phyloP scores from a whole-genome alignment of 257 asterid genomes.

The Asclepias syriaca region DNA sequence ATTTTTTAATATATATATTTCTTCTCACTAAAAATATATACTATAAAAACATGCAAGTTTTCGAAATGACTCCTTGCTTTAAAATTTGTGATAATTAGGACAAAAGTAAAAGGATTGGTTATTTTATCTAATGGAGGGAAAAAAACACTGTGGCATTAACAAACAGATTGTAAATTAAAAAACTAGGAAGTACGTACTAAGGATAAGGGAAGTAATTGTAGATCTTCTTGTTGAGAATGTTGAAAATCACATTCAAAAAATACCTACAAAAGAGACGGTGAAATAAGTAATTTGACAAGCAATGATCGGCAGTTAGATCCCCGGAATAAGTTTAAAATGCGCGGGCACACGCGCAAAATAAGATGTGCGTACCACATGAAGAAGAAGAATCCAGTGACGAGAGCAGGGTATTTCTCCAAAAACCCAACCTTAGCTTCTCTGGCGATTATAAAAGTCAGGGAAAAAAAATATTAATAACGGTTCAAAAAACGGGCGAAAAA shows the following conservation, averaged over 20 bases:
- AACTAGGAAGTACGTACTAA: constrained; percentile 45
- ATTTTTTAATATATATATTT: too few species aligned
- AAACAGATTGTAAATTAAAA: neutral
- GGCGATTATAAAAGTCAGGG: constrained; percentile 21
- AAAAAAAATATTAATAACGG: neutral
- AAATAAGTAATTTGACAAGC: constrained; percentile 15
- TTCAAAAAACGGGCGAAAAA: neutral
- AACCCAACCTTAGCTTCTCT: constrained; percentile 75
- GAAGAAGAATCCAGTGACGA: constrained; percentile 92
- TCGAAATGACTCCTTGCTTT: too few species aligned
- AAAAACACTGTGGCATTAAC: neutral
- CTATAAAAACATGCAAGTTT: too few species aligned
- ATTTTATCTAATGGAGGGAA: neutral
- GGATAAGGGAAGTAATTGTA: constrained; percentile 97
- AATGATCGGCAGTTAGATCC: neutral
- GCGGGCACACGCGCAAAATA: constrained; percentile 12
- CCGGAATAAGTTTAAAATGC: neutral
- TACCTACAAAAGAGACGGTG: constrained; percentile 42
- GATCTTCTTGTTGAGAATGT: constrained; percentile 97
- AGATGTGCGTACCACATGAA: constrained; percentile 76
- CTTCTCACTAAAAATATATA: too few species aligned
- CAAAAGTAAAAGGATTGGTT: too few species aligned
- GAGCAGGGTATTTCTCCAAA: constrained; percentile 61
- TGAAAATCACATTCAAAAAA: constrained; percentile 88
- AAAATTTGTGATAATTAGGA: too few species aligned